Evolutionary conservation across 2,329 filamentous ascomycete species (phyloP).

Genomic region (Aspergillus vadensis): DNA sequence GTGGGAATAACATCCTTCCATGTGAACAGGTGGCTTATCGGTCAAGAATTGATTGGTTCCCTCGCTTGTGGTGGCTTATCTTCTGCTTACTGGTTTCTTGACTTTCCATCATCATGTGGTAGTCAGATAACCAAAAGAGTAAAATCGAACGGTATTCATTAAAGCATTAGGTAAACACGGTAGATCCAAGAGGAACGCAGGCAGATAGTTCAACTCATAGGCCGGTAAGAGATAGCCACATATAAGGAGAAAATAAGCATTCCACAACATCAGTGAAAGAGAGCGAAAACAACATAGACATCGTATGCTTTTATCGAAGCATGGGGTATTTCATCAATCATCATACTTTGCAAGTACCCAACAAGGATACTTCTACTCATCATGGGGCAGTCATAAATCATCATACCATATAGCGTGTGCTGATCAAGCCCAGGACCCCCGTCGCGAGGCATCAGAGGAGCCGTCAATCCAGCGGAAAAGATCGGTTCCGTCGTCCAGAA

Average conservation of each 20-base stretch:
- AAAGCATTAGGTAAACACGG: not conserved
- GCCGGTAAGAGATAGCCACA: not conserved
- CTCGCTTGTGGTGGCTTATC: no score
- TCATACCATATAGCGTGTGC: not conserved
- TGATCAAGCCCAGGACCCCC: constrained; percentile 2
- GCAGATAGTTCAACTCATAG: not conserved
- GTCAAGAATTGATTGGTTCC: no score
- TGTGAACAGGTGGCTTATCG: no score
- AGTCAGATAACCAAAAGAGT: not conserved
- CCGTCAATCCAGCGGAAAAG: constrained; percentile 8
- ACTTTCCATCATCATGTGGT: no score
- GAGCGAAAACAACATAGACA: not conserved
- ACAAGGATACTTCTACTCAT: not conserved
- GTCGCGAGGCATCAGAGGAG: not conserved
- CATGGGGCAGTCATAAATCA: constrained; percentile 1
- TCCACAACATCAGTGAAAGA: no score
- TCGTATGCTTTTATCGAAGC: not conserved
- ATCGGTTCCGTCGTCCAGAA: constrained; percentile 8
- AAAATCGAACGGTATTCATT: not conserved
- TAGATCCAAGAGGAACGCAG: not conserved
- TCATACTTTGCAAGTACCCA: not conserved
- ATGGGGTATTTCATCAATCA: constrained; percentile 1
- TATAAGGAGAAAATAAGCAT: not conserved
- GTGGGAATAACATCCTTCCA: no score
- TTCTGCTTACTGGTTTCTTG: no score